Conservation (phyloP, 2,329 filamentous ascomycete species). For the Diplodia mutila region DNA sequence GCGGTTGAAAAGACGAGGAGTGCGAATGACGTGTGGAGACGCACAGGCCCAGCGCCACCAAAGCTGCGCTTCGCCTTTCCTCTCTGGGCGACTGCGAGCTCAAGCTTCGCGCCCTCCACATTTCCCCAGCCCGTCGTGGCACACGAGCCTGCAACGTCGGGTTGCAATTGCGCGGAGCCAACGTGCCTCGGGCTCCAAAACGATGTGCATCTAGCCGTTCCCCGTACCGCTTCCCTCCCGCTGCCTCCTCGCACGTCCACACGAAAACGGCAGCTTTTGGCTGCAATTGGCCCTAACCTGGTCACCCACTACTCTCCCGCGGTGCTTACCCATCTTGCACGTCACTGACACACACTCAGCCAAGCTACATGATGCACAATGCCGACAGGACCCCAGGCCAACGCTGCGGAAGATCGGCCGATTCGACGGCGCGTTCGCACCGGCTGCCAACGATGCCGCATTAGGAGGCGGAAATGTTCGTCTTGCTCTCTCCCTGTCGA, state of each 20-base stretch:
- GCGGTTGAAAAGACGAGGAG: background rate
- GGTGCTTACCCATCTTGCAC: background rate
- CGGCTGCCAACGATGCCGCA: conserved; percentile 55
- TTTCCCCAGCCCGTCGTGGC: background rate
- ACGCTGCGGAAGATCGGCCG: conserved; percentile 15
- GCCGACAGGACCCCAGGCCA: background rate
- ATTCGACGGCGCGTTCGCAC: conserved; percentile 33
- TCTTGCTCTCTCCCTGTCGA: conserved; percentile 14
- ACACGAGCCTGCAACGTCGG: background rate
- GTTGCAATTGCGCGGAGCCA: background rate
- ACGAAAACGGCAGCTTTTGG: conserved; percentile 13
- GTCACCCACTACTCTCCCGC: background rate
- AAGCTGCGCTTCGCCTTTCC: conserved; percentile 12
- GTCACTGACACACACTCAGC: background rate
- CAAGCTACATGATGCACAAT: background rate
- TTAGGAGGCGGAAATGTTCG: conserved; percentile 55
- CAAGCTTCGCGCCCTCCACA: background rate
- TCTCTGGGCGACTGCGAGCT: background rate
- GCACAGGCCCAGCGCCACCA: background rate
- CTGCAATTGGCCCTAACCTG: background rate
- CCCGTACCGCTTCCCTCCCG: background rate
- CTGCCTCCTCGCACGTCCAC: background rate
- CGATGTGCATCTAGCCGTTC: background rate
- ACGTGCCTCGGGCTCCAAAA: background rate
- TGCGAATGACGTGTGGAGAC: background rate